These are phyloP conservation scores for Solanum bulbocastanum DNA, from an alignment of 257 asterid genomes.

Conservation along the genomic window DNA sequence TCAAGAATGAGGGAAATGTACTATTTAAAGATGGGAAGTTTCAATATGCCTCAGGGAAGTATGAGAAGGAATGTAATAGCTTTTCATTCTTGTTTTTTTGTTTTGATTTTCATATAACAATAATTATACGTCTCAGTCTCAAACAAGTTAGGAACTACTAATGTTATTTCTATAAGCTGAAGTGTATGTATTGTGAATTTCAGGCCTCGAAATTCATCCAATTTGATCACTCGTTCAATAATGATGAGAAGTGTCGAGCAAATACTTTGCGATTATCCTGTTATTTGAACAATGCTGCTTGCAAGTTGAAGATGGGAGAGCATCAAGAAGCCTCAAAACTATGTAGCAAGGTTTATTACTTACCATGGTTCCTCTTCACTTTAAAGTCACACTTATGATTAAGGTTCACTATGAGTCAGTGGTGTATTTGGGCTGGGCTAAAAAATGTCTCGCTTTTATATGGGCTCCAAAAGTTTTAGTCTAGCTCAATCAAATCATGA, in stretches of 20 bases:
- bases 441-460: not conserved
- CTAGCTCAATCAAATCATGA: not conserved
- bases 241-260: slow-evolving; percentile 25
- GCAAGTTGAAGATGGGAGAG: slow-evolving; percentile 42
- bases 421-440: not conserved
- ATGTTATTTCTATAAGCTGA: not conserved
- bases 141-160: not conserved
- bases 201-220: slow-evolving; percentile 46
- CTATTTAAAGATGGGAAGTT: slow-evolving; percentile 37
- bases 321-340: slow-evolving; percentile 33
- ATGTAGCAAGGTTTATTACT: slow-evolving; percentile 29
- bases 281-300: slow-evolving; percentile 49
- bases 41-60: slow-evolving; percentile 44
- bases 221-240: slow-evolving; percentile 34
- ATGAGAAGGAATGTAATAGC: slow-evolving; percentile 47
- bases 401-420: not conserved
- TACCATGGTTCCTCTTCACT: not conserved
- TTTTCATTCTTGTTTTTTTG: not conserved
- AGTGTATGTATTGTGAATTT: not conserved
- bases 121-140: not conserved
- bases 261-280: slow-evolving; percentile 24
- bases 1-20: slow-evolving; percentile 36
- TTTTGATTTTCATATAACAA: not conserved
- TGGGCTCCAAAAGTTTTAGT: not conserved
- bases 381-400: not conserved